Evolutionary conservation across 1,284 basidiomycete genomes (phyloP).

Genomic region (Pseudozyma thailandica): DNA sequence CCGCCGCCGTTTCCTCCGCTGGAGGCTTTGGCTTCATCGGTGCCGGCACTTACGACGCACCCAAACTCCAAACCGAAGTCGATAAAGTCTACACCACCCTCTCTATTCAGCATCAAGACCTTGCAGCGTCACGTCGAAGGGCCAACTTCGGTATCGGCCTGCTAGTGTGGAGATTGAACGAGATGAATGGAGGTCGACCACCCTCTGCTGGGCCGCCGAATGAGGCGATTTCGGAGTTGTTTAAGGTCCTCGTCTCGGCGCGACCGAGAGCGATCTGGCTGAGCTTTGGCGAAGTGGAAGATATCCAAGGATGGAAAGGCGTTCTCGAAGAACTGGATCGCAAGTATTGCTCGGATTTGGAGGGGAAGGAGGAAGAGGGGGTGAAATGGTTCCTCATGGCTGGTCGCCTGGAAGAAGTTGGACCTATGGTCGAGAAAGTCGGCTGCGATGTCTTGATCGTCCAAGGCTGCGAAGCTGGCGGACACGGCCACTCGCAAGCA

Average conservation of each 20-base stretch:
- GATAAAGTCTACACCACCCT: constrained; percentile 31
- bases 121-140: constrained; percentile 14
- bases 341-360: constrained; percentile 29
- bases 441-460: constrained; percentile 59
- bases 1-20: constrained; percentile 53
- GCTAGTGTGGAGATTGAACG: constrained; percentile 59
- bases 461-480: constrained; percentile 61
- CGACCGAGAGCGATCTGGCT: constrained; percentile 61
- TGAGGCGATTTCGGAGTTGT: constrained; percentile 27
- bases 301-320: constrained; percentile 46
- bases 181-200: constrained; percentile 41
- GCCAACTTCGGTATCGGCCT: constrained; percentile 61
- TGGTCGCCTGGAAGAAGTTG: constrained; percentile 49
- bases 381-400: constrained; percentile 58
- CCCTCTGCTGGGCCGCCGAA: constrained; percentile 14
- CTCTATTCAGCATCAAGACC: constrained; percentile 13
- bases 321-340: constrained; percentile 46
- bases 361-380: constrained; percentile 20
- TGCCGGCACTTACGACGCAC: constrained; percentile 55
- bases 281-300: constrained; percentile 56
- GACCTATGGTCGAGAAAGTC: constrained; percentile 43
- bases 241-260: constrained; percentile 47
- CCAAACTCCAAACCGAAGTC: constrained; percentile 44
- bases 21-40: constrained; percentile 66
- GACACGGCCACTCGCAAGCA: constrained; percentile 59